phyloP scores from a whole-genome alignment of 768 basidiomycete genomes.

The Butyriboletus loyo region DNA sequence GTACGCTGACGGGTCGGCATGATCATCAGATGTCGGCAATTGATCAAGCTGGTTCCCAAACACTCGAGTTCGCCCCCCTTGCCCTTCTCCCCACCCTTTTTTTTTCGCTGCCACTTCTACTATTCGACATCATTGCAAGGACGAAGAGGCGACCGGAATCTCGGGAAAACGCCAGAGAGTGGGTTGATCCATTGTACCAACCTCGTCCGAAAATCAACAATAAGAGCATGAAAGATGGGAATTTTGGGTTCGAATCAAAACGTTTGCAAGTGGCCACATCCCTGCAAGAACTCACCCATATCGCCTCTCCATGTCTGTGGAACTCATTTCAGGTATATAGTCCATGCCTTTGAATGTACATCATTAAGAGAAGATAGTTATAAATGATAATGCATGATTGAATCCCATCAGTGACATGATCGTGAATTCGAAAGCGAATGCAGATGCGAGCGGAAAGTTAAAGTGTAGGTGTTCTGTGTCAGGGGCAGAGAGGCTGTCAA shows the following conservation, averaged over 20 bases:
- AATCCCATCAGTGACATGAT: conserved; percentile 20
- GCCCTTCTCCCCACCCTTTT: no score
- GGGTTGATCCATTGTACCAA: neutral
- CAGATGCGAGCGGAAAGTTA: conserved; percentile 13
- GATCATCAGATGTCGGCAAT: neutral
- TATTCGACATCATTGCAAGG: neutral
- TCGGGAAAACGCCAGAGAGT: neutral
- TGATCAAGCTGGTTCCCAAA: neutral
- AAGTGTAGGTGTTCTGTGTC: conserved; percentile 10
- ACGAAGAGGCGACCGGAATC: neutral
- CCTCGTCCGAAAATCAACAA: no score
- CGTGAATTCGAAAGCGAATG: conserved; percentile 21
- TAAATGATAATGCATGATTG: conserved; percentile 30
- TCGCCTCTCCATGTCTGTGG: neutral
- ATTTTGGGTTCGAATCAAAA: no score
- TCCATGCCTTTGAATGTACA: conserved; percentile 13
- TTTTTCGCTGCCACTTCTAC: neutral
- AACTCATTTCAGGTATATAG: neutral
- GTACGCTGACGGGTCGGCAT: neutral
- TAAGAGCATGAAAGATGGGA: no score
- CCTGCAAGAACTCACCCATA: neutral
- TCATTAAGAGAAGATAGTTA: conserved; percentile 26
- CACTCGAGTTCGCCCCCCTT: neutral
- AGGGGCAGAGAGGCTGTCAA: conserved; percentile 5
- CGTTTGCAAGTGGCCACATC: neutral